Percentiles rank a stretch among this genome's conserved stretches.
Conservation (phyloP, 257 asterid genomes). For the Nicotiana tabacum region DNA sequence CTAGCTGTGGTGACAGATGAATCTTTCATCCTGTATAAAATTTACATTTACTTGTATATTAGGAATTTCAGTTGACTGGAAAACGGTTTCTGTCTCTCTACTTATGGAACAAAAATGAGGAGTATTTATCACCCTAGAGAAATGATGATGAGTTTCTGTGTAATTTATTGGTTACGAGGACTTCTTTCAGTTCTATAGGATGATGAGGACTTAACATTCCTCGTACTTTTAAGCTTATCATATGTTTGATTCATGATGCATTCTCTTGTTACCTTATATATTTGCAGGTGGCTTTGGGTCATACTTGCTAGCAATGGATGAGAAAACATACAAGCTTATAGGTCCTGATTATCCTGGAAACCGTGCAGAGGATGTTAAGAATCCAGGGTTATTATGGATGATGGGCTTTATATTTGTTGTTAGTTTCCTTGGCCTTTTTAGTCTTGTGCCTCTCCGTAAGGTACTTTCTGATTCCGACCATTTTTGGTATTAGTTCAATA, state of each 20-base stretch:
- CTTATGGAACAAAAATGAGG: not conserved
- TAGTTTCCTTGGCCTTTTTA: conserved; percentile 88
- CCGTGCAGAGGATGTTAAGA: conserved; percentile 85
- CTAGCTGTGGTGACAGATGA: not conserved
- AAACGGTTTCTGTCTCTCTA: not conserved
- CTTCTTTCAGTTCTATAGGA: not conserved
- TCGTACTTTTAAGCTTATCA: not conserved
- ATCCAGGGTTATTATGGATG: conserved; percentile 93
- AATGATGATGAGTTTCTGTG: not conserved
- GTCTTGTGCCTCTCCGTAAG: conserved; percentile 95
- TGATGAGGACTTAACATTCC: not conserved
- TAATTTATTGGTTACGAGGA: not conserved
- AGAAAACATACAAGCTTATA: conserved; percentile 78
- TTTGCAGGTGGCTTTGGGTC: conserved; percentile 91
- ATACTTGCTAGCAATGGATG: conserved; percentile 89
- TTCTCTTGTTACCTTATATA: not conserved
- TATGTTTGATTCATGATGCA: not conserved
- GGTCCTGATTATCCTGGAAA: conserved; percentile 96
- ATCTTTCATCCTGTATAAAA: not conserved
- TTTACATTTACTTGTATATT: not conserved
- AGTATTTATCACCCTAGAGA: not conserved
- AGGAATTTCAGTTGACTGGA: not conserved
- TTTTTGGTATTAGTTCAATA: not conserved
- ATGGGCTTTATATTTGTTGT: conserved; percentile 80
- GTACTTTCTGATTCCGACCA: conserved; percentile 26